Percentiles rank a stretch among this genome's conserved stretches.
Evolutionary conservation across 1,284 basidiomycete species (phyloP).

Genomic region (Mrakiaceae sp.): DNA sequence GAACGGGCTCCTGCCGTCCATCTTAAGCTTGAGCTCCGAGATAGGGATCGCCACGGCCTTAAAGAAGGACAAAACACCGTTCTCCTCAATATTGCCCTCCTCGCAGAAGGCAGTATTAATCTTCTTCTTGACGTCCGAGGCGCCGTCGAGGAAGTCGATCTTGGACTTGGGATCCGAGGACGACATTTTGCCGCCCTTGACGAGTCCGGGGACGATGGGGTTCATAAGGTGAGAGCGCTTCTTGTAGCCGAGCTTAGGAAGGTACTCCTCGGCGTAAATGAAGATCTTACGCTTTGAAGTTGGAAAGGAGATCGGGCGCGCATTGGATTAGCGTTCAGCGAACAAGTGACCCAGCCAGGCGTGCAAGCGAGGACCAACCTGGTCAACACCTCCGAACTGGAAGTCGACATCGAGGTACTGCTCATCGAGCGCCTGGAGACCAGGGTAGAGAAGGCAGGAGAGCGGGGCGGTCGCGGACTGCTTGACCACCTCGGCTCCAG

Average conservation of each 20-base stretch:
- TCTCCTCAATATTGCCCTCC: constrained; percentile 80
- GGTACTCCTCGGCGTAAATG: constrained; percentile 90
- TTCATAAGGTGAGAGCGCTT: constrained; percentile 99
- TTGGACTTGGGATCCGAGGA: constrained; percentile 93
- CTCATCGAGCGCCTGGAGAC: constrained; percentile 92
- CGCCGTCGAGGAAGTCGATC: constrained; percentile 91
- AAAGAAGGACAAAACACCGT: constrained; percentile 84
- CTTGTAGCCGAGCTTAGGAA: constrained; percentile 82
- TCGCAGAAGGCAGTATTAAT: constrained; percentile 89
- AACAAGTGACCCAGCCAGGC: not conserved
- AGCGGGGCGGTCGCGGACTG: constrained; percentile 87
- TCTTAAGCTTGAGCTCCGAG: constrained; percentile 56
- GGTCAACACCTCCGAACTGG: constrained; percentile 70
- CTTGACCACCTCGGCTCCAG: constrained; percentile 98
- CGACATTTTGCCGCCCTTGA: constrained; percentile 94
- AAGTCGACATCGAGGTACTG: constrained; percentile 93
- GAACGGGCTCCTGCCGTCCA: constrained; percentile 46
- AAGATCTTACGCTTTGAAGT: constrained; percentile 85
- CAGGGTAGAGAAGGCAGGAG: constrained; percentile 88
- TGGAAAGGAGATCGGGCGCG: not conserved
- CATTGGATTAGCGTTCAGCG: constrained; percentile 3
- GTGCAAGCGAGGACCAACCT: not conserved
- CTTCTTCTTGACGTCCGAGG: constrained; percentile 75
- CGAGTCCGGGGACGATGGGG: constrained; percentile 89
- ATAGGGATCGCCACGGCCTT: constrained; percentile 84